These are phyloP conservation scores for Lodderomyces pseudojiufengensis DNA, from an alignment of 1,139 yeast species.

Conservation along the genomic window DNA sequence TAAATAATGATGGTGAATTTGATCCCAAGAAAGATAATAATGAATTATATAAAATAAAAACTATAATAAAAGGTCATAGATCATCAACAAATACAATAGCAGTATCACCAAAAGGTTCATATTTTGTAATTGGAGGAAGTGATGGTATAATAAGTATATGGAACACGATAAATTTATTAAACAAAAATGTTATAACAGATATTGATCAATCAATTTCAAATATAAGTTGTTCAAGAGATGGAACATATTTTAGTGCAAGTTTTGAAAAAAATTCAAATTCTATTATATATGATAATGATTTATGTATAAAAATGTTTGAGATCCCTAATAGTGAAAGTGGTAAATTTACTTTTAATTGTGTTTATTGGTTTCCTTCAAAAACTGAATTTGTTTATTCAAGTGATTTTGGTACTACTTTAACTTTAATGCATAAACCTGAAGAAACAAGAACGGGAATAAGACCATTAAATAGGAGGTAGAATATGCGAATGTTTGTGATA, in stretches of 20 bases:
- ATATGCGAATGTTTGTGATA: no score
- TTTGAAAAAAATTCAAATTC: constrained; percentile 40
- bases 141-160: constrained; percentile 71
- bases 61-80: constrained; percentile 44
- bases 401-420: constrained; percentile 31
- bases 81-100: constrained; percentile 49
- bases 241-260: constrained; percentile 42
- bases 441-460: neutral
- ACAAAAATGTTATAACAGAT: constrained; percentile 39
- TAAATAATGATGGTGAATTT: constrained; percentile 12
- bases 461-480: no score
- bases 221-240: constrained; percentile 45
- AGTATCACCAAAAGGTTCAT: constrained; percentile 58
- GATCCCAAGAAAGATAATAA: neutral
- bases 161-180: constrained; percentile 46
- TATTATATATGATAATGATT: constrained; percentile 35
- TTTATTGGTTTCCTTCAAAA: constrained; percentile 43
- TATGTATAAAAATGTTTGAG: constrained; percentile 30
- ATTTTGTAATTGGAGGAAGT: constrained; percentile 57
- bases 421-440: constrained; percentile 19
- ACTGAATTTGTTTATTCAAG: constrained; percentile 33
- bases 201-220: constrained; percentile 49
- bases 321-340: constrained; percentile 39
- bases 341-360: constrained; percentile 26
- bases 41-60: constrained; percentile 22